Base-by-base conservation (phyloP, 768 basidiomycete species). In the Psilocybe tampanensis region DNA sequence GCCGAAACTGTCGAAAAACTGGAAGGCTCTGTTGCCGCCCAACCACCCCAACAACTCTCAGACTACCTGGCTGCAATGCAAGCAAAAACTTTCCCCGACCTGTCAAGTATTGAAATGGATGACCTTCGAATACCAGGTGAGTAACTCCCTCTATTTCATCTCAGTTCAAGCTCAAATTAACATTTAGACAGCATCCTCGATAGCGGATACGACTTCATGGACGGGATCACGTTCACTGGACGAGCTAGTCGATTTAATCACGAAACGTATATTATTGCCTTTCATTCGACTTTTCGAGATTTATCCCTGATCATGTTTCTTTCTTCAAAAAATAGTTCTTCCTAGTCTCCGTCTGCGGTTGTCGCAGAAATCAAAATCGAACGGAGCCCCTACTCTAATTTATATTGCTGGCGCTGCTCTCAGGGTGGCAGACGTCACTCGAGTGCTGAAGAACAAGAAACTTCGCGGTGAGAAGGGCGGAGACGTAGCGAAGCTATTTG, bases 401-500 rank as follows among this genome's bases (percentile, higher is more conserved):
- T 90, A 94, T 66, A 70, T 98, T 44, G 82, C 93, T 15, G 86
- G 88, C 23, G 92, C 95, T n/a, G 96, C 96, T 3, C 79, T 98
- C 33, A 84, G 96, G 49, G 95, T 94, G n/a, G 88, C 86, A 49
- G 94, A 98, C 71, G 83, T 94, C 18, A 89, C 91, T 34, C 78
- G 93, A 56, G 76, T 84, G 51, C 77, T 94, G 53, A 88, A 82
- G 70, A 81, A 86, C 71, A 85, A 82, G 71, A 82, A 74, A 60
- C 77, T 92, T 50, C 77, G 85, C 54, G 89, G 90, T 33, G 88
- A 91, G 21, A 95, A 93, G 68, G 88, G 92, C 54, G 94, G 92
- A 11, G 93, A 96, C 61, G 88, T 97, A 29, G 95, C 91, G 19
- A 98, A 98, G 71, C 83, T 99, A 23, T 98, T 98, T 65, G 94